phyloP scores from a whole-genome alignment of 192 early-diverging fungal genomes.

The Umbelopsis vinacea region DNA sequence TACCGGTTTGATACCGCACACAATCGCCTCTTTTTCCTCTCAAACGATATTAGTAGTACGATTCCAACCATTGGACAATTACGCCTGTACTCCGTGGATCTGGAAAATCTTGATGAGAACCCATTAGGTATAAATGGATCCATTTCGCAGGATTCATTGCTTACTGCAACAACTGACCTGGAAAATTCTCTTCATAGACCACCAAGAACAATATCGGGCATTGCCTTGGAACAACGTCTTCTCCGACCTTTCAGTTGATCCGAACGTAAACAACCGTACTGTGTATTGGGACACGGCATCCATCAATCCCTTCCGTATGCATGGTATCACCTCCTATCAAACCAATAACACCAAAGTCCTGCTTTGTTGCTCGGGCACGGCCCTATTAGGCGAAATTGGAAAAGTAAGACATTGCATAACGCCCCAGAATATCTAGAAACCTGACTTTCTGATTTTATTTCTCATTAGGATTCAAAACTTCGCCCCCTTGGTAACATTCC shows the following conservation, averaged over 20 bases:
- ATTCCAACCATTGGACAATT: conserved; percentile 26
- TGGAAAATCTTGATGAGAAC: conserved; percentile 4
- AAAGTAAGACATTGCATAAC: not conserved
- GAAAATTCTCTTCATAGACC: not conserved
- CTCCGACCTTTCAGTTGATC: not conserved
- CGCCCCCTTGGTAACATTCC: not conserved
- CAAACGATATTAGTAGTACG: conserved; percentile 26
- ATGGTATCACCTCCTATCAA: not conserved
- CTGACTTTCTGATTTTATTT: no score
- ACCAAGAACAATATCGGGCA: not conserved
- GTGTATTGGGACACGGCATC: not conserved
- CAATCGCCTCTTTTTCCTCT: conserved; percentile 59
- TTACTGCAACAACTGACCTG: not conserved
- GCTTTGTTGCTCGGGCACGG: not conserved
- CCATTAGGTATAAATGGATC: not conserved
- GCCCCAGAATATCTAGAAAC: no score
- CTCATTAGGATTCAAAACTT: not conserved
- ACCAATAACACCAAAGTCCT: not conserved
- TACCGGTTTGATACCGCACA: conserved; percentile 55
- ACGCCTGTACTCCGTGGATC: conserved; percentile 35
- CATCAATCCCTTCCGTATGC: conserved; percentile 3
- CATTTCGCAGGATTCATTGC: not conserved
- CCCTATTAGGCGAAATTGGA: not conserved
- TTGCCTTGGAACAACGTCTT: conserved; percentile 13
- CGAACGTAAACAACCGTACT: not conserved